phyloP scores from a whole-genome alignment of 2,329 filamentous ascomycete genomes.

The Neocatenulostroma microsporum region DNA sequence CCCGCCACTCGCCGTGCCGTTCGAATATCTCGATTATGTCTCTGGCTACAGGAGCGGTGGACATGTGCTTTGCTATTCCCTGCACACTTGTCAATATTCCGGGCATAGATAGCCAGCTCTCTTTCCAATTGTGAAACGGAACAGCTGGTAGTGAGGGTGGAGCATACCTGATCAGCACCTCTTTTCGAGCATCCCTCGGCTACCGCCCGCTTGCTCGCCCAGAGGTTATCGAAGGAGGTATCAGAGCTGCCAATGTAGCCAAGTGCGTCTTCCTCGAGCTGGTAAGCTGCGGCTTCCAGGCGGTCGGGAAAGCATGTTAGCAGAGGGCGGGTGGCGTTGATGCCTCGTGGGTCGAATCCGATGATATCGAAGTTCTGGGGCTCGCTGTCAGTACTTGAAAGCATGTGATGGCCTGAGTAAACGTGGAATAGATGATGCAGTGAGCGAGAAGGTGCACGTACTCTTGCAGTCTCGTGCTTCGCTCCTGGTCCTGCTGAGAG shows the following conservation, averaged over 20 bases:
- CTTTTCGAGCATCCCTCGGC: slow-evolving; percentile 19
- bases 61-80: slow-evolving; percentile 34
- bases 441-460: slow-evolving; percentile 3
- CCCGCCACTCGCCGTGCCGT: slow-evolving; percentile 29
- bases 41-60: slow-evolving; percentile 39
- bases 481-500: slow-evolving; percentile 25
- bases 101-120: background rate
- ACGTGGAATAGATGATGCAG: too few species aligned
- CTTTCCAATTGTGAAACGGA: background rate
- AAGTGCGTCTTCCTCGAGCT: slow-evolving; percentile 24
- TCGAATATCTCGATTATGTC: slow-evolving; percentile 44
- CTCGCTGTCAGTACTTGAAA: background rate
- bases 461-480: slow-evolving; percentile 7
- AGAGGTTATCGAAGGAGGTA: slow-evolving; percentile 31
- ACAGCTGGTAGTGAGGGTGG: background rate
- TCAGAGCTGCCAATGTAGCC: slow-evolving; percentile 34
- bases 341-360: slow-evolving; percentile 37
- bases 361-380: slow-evolving; percentile 32
- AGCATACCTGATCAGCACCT: slow-evolving; percentile 7
- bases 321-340: slow-evolving; percentile 30
- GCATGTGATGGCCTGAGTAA: too few species aligned
- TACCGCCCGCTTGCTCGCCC: slow-evolving; percentile 32
- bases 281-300: slow-evolving; percentile 22
- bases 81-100: background rate
- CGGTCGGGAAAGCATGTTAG: slow-evolving; percentile 29